A percentile compares a stretch with the other conserved stretches of the same genome.
These are phyloP conservation scores for Populus euphratica DNA, from an alignment of 345 rosid species.

Conservation along the genomic window DNA sequence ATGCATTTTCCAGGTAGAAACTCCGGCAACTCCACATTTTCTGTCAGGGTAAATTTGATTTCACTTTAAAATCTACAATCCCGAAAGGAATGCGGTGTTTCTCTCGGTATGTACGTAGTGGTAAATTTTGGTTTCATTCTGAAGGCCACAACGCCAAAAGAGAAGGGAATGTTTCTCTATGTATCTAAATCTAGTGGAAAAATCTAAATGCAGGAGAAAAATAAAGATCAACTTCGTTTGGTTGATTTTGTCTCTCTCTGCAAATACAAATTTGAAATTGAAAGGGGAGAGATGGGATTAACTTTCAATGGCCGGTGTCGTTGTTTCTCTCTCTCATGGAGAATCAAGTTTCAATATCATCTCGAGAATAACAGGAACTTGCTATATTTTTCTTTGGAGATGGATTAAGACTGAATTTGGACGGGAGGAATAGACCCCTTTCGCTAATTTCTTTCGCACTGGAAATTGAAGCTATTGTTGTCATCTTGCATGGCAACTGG, in stretches of 20 bases:
- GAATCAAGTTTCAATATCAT: slow-evolving; percentile 15
- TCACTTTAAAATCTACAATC: not conserved
- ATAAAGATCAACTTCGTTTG: not conserved
- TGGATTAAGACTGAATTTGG: not conserved
- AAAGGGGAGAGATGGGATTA: not conserved
- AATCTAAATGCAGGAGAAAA: not conserved
- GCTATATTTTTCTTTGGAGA: not conserved
- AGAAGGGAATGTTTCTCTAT: not conserved
- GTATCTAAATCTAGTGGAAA: not conserved
- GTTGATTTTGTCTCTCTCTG: not conserved
- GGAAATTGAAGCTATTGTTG: slow-evolving; percentile 15
- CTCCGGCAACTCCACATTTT: not conserved
- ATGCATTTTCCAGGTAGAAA: not conserved
- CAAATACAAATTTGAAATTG: not conserved
- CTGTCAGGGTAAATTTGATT: not conserved
- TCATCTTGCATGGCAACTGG: slow-evolving; percentile 5
- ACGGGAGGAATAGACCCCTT: not conserved
- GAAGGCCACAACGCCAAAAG: too few relatives aligned
- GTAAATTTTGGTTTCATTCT: too few relatives aligned
- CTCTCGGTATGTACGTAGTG: too few relatives aligned
- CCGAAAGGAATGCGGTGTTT: too few relatives aligned
- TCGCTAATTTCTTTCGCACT: not conserved
- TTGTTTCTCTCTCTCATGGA: not conserved
- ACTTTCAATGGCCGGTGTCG: slow-evolving; percentile 10
- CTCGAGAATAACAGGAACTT: not conserved